These are phyloP conservation scores for Paspalum notatum DNA, from an alignment of 176 grass and related monocot species.

Conservation along the genomic window DNA sequence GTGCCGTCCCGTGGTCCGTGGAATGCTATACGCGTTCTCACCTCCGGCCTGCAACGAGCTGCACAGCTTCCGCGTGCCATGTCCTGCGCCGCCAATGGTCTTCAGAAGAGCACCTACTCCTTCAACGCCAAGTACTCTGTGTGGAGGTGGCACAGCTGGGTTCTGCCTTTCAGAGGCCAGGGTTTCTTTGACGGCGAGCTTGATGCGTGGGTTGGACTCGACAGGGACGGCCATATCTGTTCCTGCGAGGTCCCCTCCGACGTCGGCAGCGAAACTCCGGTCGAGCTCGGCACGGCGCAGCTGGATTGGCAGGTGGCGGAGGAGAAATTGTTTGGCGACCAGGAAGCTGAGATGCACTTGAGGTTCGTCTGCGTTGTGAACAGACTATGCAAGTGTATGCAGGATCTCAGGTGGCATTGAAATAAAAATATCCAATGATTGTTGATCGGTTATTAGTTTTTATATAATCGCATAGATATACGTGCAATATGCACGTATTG, in stretches of 20 bases:
- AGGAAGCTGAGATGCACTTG: not conserved
- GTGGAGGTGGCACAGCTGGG: conserved; percentile 18
- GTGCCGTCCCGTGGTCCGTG: not conserved
- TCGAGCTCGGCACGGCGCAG: not conserved
- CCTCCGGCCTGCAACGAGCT: not conserved
- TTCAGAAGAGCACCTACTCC: not conserved
- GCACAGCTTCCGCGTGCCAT: conserved; percentile 10
- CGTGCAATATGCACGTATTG: too few relatives aligned
- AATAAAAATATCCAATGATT: too few relatives aligned
- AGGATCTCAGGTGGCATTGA: too few relatives aligned
- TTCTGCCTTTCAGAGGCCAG: conserved; percentile 1
- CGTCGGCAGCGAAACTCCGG: not conserved
- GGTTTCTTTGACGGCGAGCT: conserved; percentile 23
- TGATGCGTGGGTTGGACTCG: conserved; percentile 21
- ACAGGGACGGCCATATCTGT: conserved; percentile 10
- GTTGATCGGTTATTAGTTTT: too few relatives aligned
- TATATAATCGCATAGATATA: too few relatives aligned
- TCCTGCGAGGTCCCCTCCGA: not conserved
- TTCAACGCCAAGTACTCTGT: not conserved
- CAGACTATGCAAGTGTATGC: too few relatives aligned
- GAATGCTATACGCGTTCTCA: not conserved
- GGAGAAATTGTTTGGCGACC: not conserved
- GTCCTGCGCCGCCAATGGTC: not conserved
- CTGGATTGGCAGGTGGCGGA: not conserved
- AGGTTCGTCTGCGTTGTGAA: too few relatives aligned